Conservation (phyloP, 306 rosid genomes). For the Clitoria ternatea region DNA sequence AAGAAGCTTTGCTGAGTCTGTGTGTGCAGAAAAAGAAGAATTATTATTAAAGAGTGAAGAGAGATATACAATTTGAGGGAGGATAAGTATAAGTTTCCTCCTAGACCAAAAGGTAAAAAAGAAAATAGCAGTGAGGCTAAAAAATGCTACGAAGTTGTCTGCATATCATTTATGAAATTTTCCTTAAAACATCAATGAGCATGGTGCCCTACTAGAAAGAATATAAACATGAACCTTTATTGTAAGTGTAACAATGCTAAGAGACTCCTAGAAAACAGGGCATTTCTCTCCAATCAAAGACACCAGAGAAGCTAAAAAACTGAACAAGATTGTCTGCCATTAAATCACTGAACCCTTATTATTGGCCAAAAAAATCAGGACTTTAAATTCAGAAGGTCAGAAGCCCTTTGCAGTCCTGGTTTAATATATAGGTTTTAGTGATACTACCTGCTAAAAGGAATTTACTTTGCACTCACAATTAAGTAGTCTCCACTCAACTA, state of each 20-base stretch:
- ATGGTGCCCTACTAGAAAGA: background rate
- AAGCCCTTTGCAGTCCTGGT: background rate
- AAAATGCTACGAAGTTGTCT: background rate
- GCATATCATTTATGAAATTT: background rate
- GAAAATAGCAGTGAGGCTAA: background rate
- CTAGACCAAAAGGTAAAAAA: background rate
- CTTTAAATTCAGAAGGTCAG: background rate
- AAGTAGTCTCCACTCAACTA: background rate
- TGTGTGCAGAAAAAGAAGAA: background rate
- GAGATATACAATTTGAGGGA: background rate
- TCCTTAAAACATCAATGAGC: background rate
- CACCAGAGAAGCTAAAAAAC: slow-evolving; percentile 5
- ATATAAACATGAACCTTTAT: background rate
- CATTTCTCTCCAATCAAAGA: background rate
- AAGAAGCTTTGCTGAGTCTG: slow-evolving; percentile 14
- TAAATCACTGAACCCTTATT: background rate
- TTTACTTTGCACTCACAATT: background rate
- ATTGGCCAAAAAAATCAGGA: background rate
- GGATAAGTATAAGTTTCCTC: background rate
- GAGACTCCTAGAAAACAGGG: slow-evolving; percentile 2
- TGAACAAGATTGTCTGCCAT: slow-evolving; percentile 2
- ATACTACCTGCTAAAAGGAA: background rate
- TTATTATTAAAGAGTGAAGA: background rate
- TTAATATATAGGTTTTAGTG: slow-evolving; percentile 5
- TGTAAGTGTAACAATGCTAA: background rate